Evolutionary conservation across 768 basidiomycete genomes (phyloP), one percentile per base, ranked within the genome.

Genomic region (Rhodosporidiobolus sp.): DNA sequence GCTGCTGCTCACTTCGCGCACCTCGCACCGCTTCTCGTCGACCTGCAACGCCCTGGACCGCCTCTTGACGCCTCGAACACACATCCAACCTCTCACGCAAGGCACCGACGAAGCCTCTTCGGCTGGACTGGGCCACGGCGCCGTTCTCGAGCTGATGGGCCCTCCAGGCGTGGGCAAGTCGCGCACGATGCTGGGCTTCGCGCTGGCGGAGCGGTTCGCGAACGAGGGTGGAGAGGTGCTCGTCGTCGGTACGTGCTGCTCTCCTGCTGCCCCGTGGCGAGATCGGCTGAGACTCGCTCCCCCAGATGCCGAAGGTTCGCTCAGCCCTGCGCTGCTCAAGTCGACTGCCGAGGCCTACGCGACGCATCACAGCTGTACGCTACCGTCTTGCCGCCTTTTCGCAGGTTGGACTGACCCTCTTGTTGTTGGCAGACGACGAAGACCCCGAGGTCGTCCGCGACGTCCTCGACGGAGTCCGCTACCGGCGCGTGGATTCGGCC

Each of bases 151-250:
- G 22, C 17, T 73, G 35, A 22, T 73, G 30, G 72, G 72, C 2
- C 72, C 72, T 26, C 59, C 72, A 0, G 72, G 72, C 5, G 49
- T 69, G 19, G 72, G 72, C 24, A 73, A 73, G 49, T 56, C 67
- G 52, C 17, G 67, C 32, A 55, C 59, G 3, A n/a, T 32, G 46
- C 28, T 73, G 48, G 72, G 63, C 1, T 73, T 73, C 46, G 64
- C 49, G 3, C 52, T 73, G 2, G 63, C 46, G 0, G 72, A 68
- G 32, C 52, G 63, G 19, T 69, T 69, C 59, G 28, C 32, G 7
- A 46, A 46, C 1, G 61, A 63, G 24, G 67, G 58, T 4, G 63
- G 67, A 32, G 49, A 56, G 20, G 67, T 68, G 4, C 63, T 69
- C 50, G 49, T 67, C 0, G 26, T 72, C 10, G 70, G 70, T 67